Conservation (phyloP, 345 rosid species). For the Chamaenerion angustifolium region DNA sequence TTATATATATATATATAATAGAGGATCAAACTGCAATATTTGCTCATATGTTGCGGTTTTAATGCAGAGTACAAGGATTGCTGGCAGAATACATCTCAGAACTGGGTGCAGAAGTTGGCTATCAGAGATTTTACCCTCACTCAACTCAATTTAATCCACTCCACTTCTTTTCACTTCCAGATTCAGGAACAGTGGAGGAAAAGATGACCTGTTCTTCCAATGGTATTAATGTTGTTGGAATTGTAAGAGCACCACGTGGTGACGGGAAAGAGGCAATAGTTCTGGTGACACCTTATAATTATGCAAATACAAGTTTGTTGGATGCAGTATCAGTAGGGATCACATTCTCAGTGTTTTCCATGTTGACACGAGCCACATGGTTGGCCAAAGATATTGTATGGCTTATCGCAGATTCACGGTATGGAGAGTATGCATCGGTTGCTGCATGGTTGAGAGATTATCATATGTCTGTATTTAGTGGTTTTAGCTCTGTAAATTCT, state of each 20-base stretch:
- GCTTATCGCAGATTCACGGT: constrained; percentile 78
- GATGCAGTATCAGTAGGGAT: constrained; percentile 57
- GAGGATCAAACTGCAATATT: too few relatives aligned
- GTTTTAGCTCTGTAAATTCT: constrained; percentile 16
- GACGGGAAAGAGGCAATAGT: constrained; percentile 95
- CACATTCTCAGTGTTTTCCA: constrained; percentile 58
- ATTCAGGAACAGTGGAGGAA: constrained; percentile 22
- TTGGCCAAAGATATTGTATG: constrained; percentile 82
- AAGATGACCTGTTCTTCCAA: constrained; percentile 44
- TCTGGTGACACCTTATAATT: constrained; percentile 74
- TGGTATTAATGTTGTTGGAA: constrained; percentile 42
- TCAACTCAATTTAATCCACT: constrained; percentile 53
- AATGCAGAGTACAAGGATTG: constrained; percentile 35
- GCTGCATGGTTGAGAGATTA: constrained; percentile 83
- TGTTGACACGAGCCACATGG: constrained; percentile 81
- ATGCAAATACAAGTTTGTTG: constrained; percentile 25
- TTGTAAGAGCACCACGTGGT: constrained; percentile 88
- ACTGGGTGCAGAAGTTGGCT: constrained; percentile 74
- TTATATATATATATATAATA: too few relatives aligned
- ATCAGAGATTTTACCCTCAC: constrained; percentile 62
- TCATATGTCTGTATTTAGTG: constrained; percentile 50
- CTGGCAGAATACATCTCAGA: constrained; percentile 49
- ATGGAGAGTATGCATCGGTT: constrained; percentile 76
- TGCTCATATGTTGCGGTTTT: too few relatives aligned
- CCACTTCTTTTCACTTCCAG: constrained; percentile 58